Conservation (phyloP, 176 grass and related monocot genomes). For the Triticum turgidum region DNA sequence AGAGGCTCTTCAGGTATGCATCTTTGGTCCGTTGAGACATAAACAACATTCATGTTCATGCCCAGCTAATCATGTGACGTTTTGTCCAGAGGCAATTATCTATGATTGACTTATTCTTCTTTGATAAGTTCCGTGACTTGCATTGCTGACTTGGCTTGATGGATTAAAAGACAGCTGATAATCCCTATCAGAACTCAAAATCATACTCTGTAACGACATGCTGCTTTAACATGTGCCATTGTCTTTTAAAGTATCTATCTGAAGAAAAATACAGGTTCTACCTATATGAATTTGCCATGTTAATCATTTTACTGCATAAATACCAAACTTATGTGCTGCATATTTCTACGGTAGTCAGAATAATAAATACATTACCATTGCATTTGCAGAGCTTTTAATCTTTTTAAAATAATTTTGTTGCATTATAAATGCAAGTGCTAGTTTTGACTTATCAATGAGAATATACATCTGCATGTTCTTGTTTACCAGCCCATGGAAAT, state of each 20-base stretch:
- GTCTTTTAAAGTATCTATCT: neutral
- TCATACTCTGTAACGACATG: neutral
- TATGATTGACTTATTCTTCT: neutral
- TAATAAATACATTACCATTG: conserved; percentile 5
- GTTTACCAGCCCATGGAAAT: conserved; percentile 7
- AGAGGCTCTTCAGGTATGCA: conserved; percentile 88
- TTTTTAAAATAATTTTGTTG: neutral
- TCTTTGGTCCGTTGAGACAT: neutral
- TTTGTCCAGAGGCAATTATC: neutral
- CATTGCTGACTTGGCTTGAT: conserved; percentile 7
- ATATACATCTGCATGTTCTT: conserved; percentile 10
- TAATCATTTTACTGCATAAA: conserved; percentile 11
- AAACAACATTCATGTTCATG: conserved; percentile 12
- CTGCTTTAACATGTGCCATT: neutral
- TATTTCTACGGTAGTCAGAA: neutral
- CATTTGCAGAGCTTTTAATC: neutral
- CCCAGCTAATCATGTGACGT: conserved; percentile 16
- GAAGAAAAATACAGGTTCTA: neutral
- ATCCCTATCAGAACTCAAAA: conserved; percentile 9
- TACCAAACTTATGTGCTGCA: conserved; percentile 1
- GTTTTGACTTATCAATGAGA: neutral
- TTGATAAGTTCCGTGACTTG: neutral
- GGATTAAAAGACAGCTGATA: conserved; percentile 18
- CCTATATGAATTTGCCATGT: conserved; percentile 1
- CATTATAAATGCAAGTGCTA: neutral